Evolutionary conservation across 257 asterid genomes (phyloP).

Genomic region (Cruciata laevipes): DNA sequence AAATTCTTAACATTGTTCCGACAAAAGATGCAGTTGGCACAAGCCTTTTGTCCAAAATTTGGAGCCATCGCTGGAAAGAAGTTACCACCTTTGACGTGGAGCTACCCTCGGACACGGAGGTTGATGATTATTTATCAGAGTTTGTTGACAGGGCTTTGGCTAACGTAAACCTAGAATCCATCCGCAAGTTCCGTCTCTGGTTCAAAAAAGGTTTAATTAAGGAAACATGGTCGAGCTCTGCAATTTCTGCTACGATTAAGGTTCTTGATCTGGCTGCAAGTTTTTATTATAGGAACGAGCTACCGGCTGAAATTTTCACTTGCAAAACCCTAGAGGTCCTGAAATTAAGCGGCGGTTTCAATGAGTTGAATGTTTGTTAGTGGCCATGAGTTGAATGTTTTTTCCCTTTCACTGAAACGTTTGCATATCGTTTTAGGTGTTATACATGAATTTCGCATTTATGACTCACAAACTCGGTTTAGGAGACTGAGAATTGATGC

Average conservation of each 20-base stretch:
- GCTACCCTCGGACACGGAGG: too few species aligned
- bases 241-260: not conserved
- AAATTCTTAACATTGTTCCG: too few species aligned
- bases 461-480: too few species aligned
- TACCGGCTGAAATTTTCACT: not conserved
- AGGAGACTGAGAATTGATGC: not conserved
- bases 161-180: not conserved
- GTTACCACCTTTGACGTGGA: not conserved
- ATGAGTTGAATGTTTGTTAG: too few species aligned
- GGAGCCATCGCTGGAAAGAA: too few species aligned
- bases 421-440: not conserved
- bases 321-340: not conserved
- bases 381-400: too few species aligned
- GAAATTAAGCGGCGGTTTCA: not conserved
- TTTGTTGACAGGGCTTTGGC: not conserved
- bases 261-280: not conserved
- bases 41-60: too few species aligned
- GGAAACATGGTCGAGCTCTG: not conserved
- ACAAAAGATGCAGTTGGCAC: too few species aligned
- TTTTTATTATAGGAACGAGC: too few species aligned
- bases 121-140: not conserved
- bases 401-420: not conserved
- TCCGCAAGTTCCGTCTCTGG: not conserved
- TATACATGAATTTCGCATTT: too few species aligned
- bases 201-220: fast-evolving